Conservation (phyloP, 1,284 basidiomycete species). For the Cystobasidiaceae sp. region DNA sequence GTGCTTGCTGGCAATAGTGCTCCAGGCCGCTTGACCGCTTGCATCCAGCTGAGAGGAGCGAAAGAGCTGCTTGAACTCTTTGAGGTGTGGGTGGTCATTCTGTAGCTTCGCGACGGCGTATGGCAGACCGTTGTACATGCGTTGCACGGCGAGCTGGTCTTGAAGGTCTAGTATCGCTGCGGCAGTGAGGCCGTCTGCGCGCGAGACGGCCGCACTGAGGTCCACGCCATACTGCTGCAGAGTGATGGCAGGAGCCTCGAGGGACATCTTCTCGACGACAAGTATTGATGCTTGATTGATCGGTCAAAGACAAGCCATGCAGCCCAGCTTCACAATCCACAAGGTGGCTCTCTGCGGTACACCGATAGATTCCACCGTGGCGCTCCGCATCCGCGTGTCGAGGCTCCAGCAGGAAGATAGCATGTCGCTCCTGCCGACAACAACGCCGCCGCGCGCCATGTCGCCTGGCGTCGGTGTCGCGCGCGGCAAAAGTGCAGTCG, state of each 20-base stretch:
- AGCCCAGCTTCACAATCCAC: no score
- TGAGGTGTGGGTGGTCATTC: not conserved
- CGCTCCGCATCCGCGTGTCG: slow-evolving; percentile 9
- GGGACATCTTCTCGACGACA: not conserved
- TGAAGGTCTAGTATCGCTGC: slow-evolving; percentile 11
- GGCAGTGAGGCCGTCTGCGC: slow-evolving; percentile 4
- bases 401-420: not conserved
- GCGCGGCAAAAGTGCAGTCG: slow-evolving; percentile 14
- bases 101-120: not conserved
- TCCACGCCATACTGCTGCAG: slow-evolving; percentile 9
- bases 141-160: not conserved
- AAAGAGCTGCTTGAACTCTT: slow-evolving; percentile 4
- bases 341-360: not conserved
- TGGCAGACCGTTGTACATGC: slow-evolving; percentile 4
- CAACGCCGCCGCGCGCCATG: not conserved
- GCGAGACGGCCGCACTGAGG: slow-evolving; percentile 4
- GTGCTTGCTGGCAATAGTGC: slow-evolving; percentile 14
- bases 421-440: slow-evolving; percentile 21
- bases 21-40: slow-evolving; percentile 5
- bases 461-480: slow-evolving; percentile 2
- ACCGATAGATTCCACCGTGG: not conserved
- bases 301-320: not conserved
- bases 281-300: not conserved
- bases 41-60: not conserved
- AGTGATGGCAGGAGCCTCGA: not conserved